Evolutionary conservation across 108 stramenopile species (phyloP).

Genomic region (Discostella pseudostelligera): DNA sequence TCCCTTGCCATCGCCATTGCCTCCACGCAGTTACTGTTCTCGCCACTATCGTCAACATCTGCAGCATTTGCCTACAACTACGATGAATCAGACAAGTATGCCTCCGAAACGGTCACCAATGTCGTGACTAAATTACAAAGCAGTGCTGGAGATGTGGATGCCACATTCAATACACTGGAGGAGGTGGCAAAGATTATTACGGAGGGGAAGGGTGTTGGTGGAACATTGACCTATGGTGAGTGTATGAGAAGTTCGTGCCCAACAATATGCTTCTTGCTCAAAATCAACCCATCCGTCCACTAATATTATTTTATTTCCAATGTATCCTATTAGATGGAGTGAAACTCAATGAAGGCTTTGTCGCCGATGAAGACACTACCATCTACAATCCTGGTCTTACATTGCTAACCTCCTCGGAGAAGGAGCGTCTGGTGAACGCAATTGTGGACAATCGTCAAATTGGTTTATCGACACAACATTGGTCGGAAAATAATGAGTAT

Average conservation of each 20-base stretch:
- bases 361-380: constrained; percentile 83
- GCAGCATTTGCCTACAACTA: constrained; percentile 46
- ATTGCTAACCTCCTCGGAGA: constrained; percentile 71
- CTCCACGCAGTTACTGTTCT: neutral
- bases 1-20: constrained; percentile 7
- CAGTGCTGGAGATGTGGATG: constrained; percentile 48
- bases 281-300: neutral
- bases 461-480: constrained; percentile 43
- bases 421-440: constrained; percentile 66
- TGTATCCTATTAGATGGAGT: constrained; percentile 52
- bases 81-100: constrained; percentile 50
- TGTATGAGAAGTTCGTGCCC: neutral
- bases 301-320: neutral
- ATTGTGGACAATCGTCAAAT: constrained; percentile 57
- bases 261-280: neutral
- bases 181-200: constrained; percentile 77
- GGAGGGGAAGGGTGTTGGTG: constrained; percentile 84
- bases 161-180: constrained; percentile 64
- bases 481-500: constrained; percentile 69
- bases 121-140: constrained; percentile 49
- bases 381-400: constrained; percentile 86
- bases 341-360: constrained; percentile 64
- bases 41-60: constrained; percentile 1
- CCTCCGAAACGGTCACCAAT: constrained; percentile 64
- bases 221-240: constrained; percentile 71